Evolutionary conservation across 345 rosid genomes (phyloP), one percentile per base, ranked within the genome.

Genomic region (Brassica incana): DNA sequence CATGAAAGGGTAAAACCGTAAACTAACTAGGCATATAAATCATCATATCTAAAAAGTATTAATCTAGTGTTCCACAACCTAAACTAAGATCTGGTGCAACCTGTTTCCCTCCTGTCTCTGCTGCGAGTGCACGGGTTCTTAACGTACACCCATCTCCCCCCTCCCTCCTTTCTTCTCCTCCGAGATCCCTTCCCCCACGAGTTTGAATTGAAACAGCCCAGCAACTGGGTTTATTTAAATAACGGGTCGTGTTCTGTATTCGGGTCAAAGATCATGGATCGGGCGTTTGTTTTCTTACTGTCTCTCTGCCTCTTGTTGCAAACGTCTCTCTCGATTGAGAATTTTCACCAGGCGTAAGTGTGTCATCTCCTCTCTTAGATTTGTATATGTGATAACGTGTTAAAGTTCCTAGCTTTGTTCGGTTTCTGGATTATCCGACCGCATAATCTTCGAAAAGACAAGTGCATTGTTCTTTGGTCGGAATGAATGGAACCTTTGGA

Each of bases 311-410:
- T 88, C 77, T 75, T 86, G 70, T 82, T 84, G 63, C 83, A 86
- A 69, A 86, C 85, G 74, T 88, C 92, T 67, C 72, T 85, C 77
- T 76, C 93, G 48, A 84, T 88, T 65, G 92, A 88, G 43, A 75
- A 82, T 77, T 83, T 89, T 74, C 91, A 84, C 80, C 96, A 86
- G 66, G 89, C 99, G 98, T 93, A 86, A 89, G 96, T 89, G 50
- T 71, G 10, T 70, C 23, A 33, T 2, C 75, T 12, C 14, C 69
- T 64, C 16, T 7, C 8, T 9, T 63, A 56, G 78, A 64, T 78
- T 79, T 72, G 70, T 6, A 62, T 30, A 30, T 14, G 14, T 10
- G 5, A 63, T 63, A 2, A 27, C 38, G 52, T 3, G n/a, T 27
- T 43, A 0, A 79, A 79, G 78, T 68, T 33, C 45, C 4, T 32